These are phyloP conservation scores for Macrolepiota dolichaula DNA, from an alignment of 768 basidiomycete species.

Conservation along the genomic window DNA sequence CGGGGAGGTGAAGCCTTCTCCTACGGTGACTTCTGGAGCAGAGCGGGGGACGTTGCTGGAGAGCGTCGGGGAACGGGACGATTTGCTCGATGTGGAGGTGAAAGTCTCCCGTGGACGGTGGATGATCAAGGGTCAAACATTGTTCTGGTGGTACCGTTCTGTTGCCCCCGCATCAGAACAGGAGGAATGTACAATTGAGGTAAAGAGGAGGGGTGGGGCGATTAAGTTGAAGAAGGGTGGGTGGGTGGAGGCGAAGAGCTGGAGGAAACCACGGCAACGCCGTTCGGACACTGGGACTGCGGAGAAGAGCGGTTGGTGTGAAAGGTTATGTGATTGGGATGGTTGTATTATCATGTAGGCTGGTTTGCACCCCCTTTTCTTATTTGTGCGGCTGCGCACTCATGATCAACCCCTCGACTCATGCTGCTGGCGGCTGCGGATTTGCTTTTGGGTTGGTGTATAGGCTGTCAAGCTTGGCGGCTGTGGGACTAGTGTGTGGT, in stretches of 20 bases:
- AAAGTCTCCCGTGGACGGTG: conserved; percentile 39
- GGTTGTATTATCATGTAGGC: conserved; percentile 13
- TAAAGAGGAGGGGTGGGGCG: conserved; percentile 27
- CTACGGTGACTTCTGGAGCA: neutral
- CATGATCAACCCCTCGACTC: neutral
- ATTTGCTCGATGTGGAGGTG: conserved; percentile 41
- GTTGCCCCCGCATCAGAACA: conserved; percentile 19
- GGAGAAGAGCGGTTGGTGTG: conserved; percentile 11
- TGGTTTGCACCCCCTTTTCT: neutral
- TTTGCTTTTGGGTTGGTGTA: neutral
- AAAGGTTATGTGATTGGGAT: conserved; percentile 8
- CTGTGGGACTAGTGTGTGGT: neutral
- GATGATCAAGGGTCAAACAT: conserved; percentile 42
- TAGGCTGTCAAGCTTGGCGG: neutral
- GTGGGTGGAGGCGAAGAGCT: conserved; percentile 9
- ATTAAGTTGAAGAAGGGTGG: conserved; percentile 19
- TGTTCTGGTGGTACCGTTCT: conserved; percentile 52
- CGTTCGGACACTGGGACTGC: neutral
- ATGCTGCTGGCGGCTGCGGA: neutral
- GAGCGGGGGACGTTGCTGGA: conserved; percentile 14
- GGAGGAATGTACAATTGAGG: conserved; percentile 31
- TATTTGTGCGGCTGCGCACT: neutral
- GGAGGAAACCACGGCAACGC: neutral
- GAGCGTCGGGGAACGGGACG: conserved; percentile 15
- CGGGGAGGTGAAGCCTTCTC: neutral